Evolutionary conservation across 768 basidiomycete species (phyloP).

Genomic region (Gymnopilus junonius): DNA sequence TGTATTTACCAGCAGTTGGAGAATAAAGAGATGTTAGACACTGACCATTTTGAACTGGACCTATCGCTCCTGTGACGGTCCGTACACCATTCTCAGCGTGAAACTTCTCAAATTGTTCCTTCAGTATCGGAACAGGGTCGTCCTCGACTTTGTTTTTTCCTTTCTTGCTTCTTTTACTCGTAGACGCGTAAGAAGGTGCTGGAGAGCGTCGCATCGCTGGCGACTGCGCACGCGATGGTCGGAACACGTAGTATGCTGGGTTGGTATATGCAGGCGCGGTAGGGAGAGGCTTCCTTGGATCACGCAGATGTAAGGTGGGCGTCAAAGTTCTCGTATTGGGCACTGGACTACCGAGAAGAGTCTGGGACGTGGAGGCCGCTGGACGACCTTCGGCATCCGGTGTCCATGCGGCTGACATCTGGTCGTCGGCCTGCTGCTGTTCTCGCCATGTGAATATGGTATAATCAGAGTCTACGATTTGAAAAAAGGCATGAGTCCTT

Average conservation of each 20-base stretch:
- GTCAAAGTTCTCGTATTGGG: constrained; percentile 22
- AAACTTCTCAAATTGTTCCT: constrained; percentile 82
- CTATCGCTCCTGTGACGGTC: constrained; percentile 90
- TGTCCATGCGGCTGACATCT: neutral
- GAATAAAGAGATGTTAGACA: neutral
- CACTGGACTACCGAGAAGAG: constrained; percentile 14
- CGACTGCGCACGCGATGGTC: constrained; percentile 38
- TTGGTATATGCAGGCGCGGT: constrained; percentile 68
- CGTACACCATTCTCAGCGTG: constrained; percentile 92
- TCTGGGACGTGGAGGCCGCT: constrained; percentile 31
- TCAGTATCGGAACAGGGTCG: constrained; percentile 62
- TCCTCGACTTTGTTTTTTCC: constrained; percentile 30
- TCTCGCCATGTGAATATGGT: constrained; percentile 84
- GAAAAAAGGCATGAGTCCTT: constrained; percentile 1
- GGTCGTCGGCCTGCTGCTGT: constrained; percentile 24
- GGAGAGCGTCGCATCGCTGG: constrained; percentile 33
- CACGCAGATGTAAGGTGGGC: constrained; percentile 66
- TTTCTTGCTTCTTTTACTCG: constrained; percentile 45
- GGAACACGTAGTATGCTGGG: constrained; percentile 72
- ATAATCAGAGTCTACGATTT: constrained; percentile 74
- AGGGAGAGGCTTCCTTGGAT: constrained; percentile 64
- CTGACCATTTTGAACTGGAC: constrained; percentile 86
- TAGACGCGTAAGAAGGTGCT: constrained; percentile 43
- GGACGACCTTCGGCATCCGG: constrained; percentile 14
- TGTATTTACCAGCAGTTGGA: neutral